Evolutionary conservation across 257 asterid species (phyloP).

Genomic region (Forsythia viridissima): DNA sequence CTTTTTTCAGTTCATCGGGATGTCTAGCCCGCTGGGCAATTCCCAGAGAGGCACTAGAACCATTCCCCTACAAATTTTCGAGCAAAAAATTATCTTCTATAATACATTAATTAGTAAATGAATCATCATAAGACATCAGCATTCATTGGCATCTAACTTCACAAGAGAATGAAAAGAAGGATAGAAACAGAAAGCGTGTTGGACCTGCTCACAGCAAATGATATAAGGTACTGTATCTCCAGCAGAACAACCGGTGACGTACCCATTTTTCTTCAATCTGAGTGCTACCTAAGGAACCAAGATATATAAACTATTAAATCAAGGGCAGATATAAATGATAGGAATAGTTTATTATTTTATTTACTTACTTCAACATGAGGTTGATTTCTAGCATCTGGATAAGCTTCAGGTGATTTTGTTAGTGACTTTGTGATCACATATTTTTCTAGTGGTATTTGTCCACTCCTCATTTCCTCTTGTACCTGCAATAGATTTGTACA

Average conservation of each 20-base stretch:
- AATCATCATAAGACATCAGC: slow-evolving; percentile 5
- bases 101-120: not conserved
- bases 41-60: slow-evolving; percentile 64
- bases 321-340: slow-evolving; percentile 12
- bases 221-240: slow-evolving; percentile 96
- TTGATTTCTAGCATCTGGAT: slow-evolving; percentile 91
- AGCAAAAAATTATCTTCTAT: slow-evolving; percentile 15
- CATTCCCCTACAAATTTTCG: slow-evolving; percentile 57
- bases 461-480: slow-evolving; percentile 90
- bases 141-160: slow-evolving; percentile 9
- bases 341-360: slow-evolving; percentile 14
- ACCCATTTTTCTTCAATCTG: slow-evolving; percentile 81
- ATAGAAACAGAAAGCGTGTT: slow-evolving; percentile 4
- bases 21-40: slow-evolving; percentile 98
- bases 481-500: slow-evolving; percentile 50
- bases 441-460: slow-evolving; percentile 82
- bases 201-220: slow-evolving; percentile 92
- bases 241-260: slow-evolving; percentile 87
- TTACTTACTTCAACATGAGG: slow-evolving; percentile 94
- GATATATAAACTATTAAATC: slow-evolving; percentile 20
- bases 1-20: slow-evolving; percentile 88
- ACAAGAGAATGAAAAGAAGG: slow-evolving; percentile 17
- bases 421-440: slow-evolving; percentile 86
- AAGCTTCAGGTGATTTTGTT: slow-evolving; percentile 94
- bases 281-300: slow-evolving; percentile 77